phyloP scores from a whole-genome alignment of 352 stramenopile genomes.

The Pythium dissotocum region DNA sequence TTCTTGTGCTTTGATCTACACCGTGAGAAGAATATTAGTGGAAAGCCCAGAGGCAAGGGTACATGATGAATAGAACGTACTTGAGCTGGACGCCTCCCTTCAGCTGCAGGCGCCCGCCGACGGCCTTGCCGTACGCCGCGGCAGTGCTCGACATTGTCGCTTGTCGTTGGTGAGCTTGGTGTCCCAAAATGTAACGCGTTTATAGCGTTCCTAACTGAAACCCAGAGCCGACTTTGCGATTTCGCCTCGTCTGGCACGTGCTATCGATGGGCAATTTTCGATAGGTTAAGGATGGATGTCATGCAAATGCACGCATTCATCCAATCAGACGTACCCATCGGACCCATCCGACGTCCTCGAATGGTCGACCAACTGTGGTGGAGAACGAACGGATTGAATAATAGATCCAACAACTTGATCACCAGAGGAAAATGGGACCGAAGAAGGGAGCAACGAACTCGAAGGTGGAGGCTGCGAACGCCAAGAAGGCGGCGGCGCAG shows the following conservation, averaged over 20 bases:
- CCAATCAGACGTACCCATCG: conserved; percentile 22
- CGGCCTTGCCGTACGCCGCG: conserved; percentile 61
- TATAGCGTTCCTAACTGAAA: conserved; percentile 23
- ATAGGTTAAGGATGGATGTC: conserved; percentile 14
- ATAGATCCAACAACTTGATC: background rate
- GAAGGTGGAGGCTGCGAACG: conserved; percentile 76
- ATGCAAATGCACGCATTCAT: conserved; percentile 20
- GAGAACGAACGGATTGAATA: background rate
- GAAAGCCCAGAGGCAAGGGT: background rate
- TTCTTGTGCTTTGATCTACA: conserved; percentile 41
- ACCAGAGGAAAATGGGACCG: conserved; percentile 32
- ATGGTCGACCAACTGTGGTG: conserved; percentile 1
- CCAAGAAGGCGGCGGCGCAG: conserved; percentile 61
- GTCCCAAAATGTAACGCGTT: background rate
- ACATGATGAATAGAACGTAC: conserved; percentile 44
- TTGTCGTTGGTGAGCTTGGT: background rate
- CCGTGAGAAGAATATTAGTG: conserved; percentile 5
- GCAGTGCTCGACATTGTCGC: conserved; percentile 2
- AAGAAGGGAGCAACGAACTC: conserved; percentile 59
- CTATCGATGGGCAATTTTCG: background rate
- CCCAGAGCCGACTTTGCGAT: background rate
- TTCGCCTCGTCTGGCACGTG: conserved; percentile 22
- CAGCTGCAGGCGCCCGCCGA: conserved; percentile 79
- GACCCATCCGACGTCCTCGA: background rate
- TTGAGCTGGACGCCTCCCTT: conserved; percentile 87